Evolutionary conservation across 1,284 basidiomycete species (phyloP).

Genomic region (Hymenochaete sp.): DNA sequence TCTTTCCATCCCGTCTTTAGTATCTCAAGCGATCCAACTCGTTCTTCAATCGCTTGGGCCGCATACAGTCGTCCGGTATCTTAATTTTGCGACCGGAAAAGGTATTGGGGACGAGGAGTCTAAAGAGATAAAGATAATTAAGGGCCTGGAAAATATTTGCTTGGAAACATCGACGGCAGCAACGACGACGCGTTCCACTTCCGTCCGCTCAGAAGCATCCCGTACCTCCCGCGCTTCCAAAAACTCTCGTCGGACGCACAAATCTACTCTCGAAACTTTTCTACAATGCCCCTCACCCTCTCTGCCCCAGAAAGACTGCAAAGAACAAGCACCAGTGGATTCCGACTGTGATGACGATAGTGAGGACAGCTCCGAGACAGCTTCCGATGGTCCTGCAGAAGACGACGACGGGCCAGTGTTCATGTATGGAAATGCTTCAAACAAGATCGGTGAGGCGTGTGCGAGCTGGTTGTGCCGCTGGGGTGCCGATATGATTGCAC

Average conservation of each 20-base stretch:
- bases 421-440: slow-evolving; percentile 75
- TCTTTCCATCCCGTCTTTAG: slow-evolving; percentile 72
- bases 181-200: slow-evolving; percentile 3
- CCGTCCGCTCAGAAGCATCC: slow-evolving; percentile 6
- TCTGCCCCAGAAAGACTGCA: slow-evolving; percentile 8
- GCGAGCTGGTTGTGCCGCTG: slow-evolving; percentile 84
- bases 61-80: slow-evolving; percentile 67
- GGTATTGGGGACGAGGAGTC: slow-evolving; percentile 47
- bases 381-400: slow-evolving; percentile 13
- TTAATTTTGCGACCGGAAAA: slow-evolving; percentile 76
- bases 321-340: slow-evolving; percentile 22
- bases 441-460: slow-evolving; percentile 87
- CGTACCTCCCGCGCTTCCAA: not conserved
- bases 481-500: slow-evolving; percentile 69
- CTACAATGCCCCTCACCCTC: too few species aligned
- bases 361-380: slow-evolving; percentile 24
- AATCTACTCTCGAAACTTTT: not conserved
- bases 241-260: too few species aligned
- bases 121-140: slow-evolving; percentile 48
- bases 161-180: slow-evolving; percentile 30
- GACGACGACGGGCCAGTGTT: slow-evolving; percentile 30
- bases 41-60: slow-evolving; percentile 77
- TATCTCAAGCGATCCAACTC: slow-evolving; percentile 64
- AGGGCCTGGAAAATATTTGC: slow-evolving; percentile 65
- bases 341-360: slow-evolving; percentile 34